Percentiles rank a stretch among this genome's conserved stretches.
Conservation (phyloP, 2,329 filamentous ascomycete genomes). For the Cladosporium cucumerinum region DNA sequence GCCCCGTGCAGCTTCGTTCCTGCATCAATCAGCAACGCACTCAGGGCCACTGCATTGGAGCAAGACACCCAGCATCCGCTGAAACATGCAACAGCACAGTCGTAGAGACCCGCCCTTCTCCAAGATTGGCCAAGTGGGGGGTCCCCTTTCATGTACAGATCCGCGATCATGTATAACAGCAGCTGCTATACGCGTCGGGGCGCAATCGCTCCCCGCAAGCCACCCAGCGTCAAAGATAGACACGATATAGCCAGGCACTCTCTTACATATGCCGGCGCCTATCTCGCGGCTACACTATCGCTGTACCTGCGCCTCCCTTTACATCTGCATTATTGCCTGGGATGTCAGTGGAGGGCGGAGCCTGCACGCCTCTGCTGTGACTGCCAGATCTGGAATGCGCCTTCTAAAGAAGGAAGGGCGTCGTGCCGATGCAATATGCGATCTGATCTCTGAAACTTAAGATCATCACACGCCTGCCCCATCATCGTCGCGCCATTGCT, state of each 20-base stretch:
- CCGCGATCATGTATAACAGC: constrained; percentile 9
- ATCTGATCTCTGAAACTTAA: background rate
- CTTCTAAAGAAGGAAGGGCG: background rate
- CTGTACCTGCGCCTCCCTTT: background rate
- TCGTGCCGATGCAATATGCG: constrained; percentile 6
- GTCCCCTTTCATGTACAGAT: constrained; percentile 4
- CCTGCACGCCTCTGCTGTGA: too few relatives aligned
- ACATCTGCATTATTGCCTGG: background rate
- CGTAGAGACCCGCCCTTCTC: background rate
- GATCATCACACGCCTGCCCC: background rate
- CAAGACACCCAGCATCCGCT: background rate
- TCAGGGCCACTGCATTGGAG: background rate
- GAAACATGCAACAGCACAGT: constrained; percentile 17
- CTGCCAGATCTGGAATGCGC: background rate
- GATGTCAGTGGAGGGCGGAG: background rate
- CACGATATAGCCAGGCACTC: background rate
- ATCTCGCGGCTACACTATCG: background rate
- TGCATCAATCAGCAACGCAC: constrained; percentile 12
- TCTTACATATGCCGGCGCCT: background rate
- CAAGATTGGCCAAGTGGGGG: background rate
- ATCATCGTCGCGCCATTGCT: background rate
- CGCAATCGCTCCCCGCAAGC: background rate
- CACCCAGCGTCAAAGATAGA: background rate
- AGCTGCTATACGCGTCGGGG: background rate
- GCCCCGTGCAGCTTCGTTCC: constrained; percentile 16